Percentiles rank a stretch among this genome's conserved stretches.
Evolutionary conservation across 2,329 filamentous ascomycete genomes (phyloP).

Genomic region (Elsinoe necatrix): DNA sequence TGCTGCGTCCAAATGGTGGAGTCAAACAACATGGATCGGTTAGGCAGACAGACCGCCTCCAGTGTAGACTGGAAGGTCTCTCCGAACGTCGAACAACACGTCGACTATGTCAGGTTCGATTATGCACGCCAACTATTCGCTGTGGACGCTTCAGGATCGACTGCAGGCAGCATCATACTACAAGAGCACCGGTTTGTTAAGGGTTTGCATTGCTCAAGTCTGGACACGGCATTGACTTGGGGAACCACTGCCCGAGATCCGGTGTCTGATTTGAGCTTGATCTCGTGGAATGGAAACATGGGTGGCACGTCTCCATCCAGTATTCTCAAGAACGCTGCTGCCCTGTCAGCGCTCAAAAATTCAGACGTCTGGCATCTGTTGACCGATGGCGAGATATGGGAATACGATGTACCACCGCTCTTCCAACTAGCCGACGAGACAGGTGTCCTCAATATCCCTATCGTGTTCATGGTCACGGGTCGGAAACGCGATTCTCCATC

Average conservation of each 20-base stretch:
- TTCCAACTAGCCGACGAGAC: not conserved
- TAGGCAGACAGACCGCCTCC: not conserved
- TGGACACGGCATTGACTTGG: not conserved
- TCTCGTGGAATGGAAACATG: not conserved
- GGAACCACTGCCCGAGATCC: not conserved
- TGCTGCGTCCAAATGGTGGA: not conserved
- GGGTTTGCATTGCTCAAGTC: not conserved
- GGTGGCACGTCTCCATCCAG: not conserved
- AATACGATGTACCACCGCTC: not conserved
- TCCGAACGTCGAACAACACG: not conserved
- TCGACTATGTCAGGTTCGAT: not conserved
- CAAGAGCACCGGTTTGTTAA: not conserved
- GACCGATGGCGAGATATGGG: not conserved
- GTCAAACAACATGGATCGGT: not conserved
- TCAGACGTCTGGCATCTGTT: not conserved
- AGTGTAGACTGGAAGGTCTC: not conserved
- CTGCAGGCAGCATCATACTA: not conserved
- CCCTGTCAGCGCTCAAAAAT: not conserved
- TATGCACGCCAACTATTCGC: not conserved
- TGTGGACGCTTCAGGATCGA: slow-evolving; percentile 3
- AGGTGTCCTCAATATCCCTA: not conserved
- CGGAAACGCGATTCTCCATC: not conserved
- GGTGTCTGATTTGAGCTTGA: not conserved
- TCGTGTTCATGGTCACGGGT: not conserved
- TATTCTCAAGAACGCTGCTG: not conserved